Evolutionary conservation across 768 basidiomycete species (phyloP).

Genomic region (Boletus reticulatus): DNA sequence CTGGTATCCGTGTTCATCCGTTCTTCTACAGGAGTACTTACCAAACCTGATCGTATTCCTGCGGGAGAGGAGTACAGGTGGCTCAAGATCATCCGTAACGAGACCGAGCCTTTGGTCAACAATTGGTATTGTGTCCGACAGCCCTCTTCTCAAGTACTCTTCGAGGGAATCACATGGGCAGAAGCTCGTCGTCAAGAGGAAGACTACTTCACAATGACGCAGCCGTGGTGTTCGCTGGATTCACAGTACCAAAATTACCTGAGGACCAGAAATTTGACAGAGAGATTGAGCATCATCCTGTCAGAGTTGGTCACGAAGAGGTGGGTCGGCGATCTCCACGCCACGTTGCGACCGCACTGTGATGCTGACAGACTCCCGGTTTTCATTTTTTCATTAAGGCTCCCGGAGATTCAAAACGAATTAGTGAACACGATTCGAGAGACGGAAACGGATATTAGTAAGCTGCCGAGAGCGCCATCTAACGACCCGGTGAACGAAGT

Average conservation of each 20-base stretch:
- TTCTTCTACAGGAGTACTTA: conserved; percentile 55
- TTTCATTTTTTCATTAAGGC: no score
- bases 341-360: not conserved
- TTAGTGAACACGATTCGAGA: conserved; percentile 42
- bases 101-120: conserved; percentile 29
- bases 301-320: conserved; percentile 59
- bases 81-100: conserved; percentile 54
- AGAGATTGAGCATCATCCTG: conserved; percentile 53
- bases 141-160: conserved; percentile 20
- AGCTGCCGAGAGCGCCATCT: not conserved
- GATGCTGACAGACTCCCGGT: not conserved
- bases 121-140: conserved; percentile 38
- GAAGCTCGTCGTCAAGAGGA: conserved; percentile 57
- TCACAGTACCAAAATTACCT: conserved; percentile 48
- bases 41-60: conserved; percentile 61
- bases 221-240: conserved; percentile 55
- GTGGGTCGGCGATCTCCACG: conserved; percentile 33
- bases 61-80: conserved; percentile 33
- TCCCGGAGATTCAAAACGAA: conserved; percentile 59
- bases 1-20: not conserved
- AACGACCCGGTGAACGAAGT: not conserved
- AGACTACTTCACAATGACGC: conserved; percentile 47
- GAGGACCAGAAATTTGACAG: conserved; percentile 55
- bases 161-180: conserved; percentile 41
- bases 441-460: conserved; percentile 25